phyloP scores from a whole-genome alignment of 2,329 filamentous ascomycete genomes.

The Emergomyces africanus region DNA sequence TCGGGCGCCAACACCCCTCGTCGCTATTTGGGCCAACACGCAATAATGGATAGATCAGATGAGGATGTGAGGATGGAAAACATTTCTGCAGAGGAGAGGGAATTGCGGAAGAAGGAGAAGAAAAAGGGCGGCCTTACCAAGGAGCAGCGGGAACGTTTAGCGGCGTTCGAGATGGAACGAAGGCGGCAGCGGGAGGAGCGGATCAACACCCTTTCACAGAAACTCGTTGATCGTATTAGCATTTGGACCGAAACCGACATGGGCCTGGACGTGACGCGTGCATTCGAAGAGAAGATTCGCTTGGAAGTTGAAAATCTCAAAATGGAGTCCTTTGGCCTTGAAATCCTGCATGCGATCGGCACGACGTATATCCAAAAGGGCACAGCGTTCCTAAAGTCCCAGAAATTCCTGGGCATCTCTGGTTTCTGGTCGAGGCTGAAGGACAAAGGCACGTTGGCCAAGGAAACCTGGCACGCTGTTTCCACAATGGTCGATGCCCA shows the following conservation, averaged over 20 bases:
- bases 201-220: conserved; percentile 68
- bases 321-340: conserved; percentile 96
- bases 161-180: conserved; percentile 78
- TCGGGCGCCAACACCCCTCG: conserved; percentile 38
- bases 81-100: conserved; percentile 60
- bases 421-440: conserved; percentile 90
- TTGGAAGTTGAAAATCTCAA: conserved; percentile 96
- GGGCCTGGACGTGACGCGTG: conserved; percentile 64
- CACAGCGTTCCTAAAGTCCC: conserved; percentile 75
- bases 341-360: conserved; percentile 91
- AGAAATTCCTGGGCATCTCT: conserved; percentile 92
- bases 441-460: conserved; percentile 92
- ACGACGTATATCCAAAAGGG: conserved; percentile 82
- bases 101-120: conserved; percentile 68
- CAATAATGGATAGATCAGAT: conserved; percentile 78
- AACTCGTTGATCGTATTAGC: conserved; percentile 77
- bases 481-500: conserved; percentile 92
- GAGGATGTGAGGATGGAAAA: conserved; percentile 56
- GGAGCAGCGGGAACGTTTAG: conserved; percentile 86
- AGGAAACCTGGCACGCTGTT: conserved; percentile 98
- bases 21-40: conserved; percentile 59
- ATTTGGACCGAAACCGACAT: conserved; percentile 98
- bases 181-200: conserved; percentile 76
- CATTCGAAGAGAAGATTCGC: conserved; percentile 88
- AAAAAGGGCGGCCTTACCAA: conserved; percentile 78